Base-by-base conservation (phyloP, 2,329 filamentous ascomycete species). In the Clonostachys chloroleuca region DNA sequence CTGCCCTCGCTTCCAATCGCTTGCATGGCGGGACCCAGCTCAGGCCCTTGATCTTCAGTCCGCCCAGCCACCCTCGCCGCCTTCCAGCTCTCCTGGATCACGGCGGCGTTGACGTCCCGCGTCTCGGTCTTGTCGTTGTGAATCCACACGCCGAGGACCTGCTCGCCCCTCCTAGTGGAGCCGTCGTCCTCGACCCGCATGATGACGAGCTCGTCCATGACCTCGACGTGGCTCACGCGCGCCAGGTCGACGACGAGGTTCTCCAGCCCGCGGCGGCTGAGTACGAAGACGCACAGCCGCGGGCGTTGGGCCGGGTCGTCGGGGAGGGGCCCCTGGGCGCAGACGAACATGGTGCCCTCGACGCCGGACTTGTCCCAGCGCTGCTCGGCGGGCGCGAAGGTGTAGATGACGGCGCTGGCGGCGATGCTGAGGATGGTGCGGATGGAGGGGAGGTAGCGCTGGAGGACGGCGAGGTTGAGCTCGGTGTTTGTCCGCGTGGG, bases 291-390 rank as follows among this genome's bases (percentile, higher is more conserved):
- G 67, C 82, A 82, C 18, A 73, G 70, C 14, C 71, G 61, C 35
- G 71, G 63, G 10, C 56, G 54, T 43, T 70, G 59, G 17, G 39
- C 56, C 42, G 55, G 51, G 30, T 63, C 65, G 4, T 64, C 61
- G 4, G 62, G 56, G 56, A 72, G 51, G 52, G 68, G 75, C 54
- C 68, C 64, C 60, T 81, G 76, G 53, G 87, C 78, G 72, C 89
- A 95, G 46, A 97, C 81, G 64, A 97, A 99, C 53, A 97, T 73
- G 12, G 89, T 88, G 37, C 94, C 94, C 67, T 96, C 92, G 12
- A 92, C 79, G 47, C 85, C 87, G 42, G 80, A 81, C 72, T 95
- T 95, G 62, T 94, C 87, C 94, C 94, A 97, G 50, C 74, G 69
- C 45, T 79, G 72, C 4, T 81, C 76, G 5, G 75, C 67, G 42